phyloP scores from a whole-genome alignment of 768 basidiomycete species.

The Pleurotus citrinopileatus region DNA sequence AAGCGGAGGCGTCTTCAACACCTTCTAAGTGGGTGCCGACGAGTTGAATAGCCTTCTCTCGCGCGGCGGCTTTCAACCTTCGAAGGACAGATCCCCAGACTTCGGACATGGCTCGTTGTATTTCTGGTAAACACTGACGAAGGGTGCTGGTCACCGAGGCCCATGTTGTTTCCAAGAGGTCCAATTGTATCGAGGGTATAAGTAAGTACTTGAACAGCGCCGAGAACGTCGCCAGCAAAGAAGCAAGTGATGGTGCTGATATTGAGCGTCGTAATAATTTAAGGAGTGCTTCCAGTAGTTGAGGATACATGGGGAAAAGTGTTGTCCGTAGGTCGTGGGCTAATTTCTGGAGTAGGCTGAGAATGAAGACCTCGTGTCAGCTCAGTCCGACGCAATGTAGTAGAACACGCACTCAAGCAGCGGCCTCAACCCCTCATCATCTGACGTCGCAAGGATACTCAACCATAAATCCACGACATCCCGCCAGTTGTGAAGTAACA shows the following conservation, averaged over 20 bases:
- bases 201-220: conserved; percentile 71
- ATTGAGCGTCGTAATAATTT: conserved; percentile 56
- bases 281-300: conserved; percentile 55
- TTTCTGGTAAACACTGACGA: conserved; percentile 62
- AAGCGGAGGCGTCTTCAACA: conserved; percentile 64
- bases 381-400: conserved; percentile 12
- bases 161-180: conserved; percentile 64
- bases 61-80: conserved; percentile 58
- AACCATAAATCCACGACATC: conserved; percentile 68
- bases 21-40: conserved; percentile 49
- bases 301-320: conserved; percentile 57
- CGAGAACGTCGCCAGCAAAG: conserved; percentile 66
- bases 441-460: conserved; percentile 49
- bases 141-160: conserved; percentile 43
- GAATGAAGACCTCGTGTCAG: neutral
- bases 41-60: conserved; percentile 53
- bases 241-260: conserved; percentile 55
- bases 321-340: conserved; percentile 80
- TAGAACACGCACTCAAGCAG: conserved; percentile 66
- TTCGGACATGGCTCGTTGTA: conserved; percentile 78
- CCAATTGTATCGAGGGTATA: conserved; percentile 55
- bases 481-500: conserved; percentile 78
- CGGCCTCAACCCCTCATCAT: conserved; percentile 70
- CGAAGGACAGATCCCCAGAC: conserved; percentile 83
- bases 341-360: conserved; percentile 75